These are phyloP conservation scores for Zasmidium citrigriseum DNA, from an alignment of 2,329 filamentous ascomycete species.

Conservation along the genomic window DNA sequence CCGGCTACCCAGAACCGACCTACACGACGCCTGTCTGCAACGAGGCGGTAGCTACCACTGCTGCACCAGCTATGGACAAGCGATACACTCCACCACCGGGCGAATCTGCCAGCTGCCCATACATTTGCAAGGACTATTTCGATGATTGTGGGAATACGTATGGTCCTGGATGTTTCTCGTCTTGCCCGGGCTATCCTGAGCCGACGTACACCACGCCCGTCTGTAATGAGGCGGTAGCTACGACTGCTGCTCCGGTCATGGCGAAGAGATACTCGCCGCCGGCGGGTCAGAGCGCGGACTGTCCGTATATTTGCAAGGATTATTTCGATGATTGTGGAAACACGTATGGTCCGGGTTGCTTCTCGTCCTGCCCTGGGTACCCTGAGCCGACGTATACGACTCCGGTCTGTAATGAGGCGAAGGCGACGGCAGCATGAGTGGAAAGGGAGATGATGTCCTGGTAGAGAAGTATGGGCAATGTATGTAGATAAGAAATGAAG, in stretches of 20 bases:
- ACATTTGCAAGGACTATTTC: conserved; percentile 12
- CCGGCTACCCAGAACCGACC: conserved; percentile 1
- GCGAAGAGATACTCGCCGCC: neutral
- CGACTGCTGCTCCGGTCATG: neutral
- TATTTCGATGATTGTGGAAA: conserved; percentile 17
- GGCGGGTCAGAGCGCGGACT: neutral
- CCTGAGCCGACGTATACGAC: conserved; percentile 7
- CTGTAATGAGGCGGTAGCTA: neutral
- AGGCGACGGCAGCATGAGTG: neutral
- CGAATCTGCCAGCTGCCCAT: neutral
- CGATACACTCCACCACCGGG: neutral
- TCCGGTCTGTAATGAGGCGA: neutral
- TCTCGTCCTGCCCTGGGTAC: conserved; percentile 1
- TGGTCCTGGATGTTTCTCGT: conserved; percentile 13
- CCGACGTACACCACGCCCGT: conserved; percentile 10
- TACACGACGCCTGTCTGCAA: conserved; percentile 5
- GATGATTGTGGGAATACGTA: conserved; percentile 15
- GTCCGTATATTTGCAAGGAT: conserved; percentile 7
- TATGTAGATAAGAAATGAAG: too few relatives aligned
- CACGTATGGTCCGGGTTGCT: conserved; percentile 16
- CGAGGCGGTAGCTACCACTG: neutral
- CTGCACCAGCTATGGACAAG: neutral
- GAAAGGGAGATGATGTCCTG: neutral
- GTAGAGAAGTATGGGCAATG: too few relatives aligned
- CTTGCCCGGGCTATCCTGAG: neutral